Base-by-base conservation (phyloP, 805 yeast genomes). In the Lipomyces mesembrius region DNA sequence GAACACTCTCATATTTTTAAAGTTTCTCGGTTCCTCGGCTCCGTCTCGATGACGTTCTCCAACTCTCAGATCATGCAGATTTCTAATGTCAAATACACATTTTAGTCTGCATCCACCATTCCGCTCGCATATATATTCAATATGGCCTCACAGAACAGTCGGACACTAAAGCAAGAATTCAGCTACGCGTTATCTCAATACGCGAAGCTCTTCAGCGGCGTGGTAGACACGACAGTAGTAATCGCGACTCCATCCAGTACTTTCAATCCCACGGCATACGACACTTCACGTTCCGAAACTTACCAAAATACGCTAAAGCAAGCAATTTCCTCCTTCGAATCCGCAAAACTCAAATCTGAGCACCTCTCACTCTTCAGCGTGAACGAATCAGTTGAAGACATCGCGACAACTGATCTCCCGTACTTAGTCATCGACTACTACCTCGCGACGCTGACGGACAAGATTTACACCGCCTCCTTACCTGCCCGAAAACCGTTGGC, bases 301-400 rank as follows among this genome's bases (percentile, higher is more conserved):
- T 68, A 57, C 37, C 71, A 68, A 55, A 29, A n/a, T 12, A 7
- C 59, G 14, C 53, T 68, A 2, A 39, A 37, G 20, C 54, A 43
- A 17, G 61, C 67, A 6, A 66, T 62, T n/a, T 25, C 46, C 9
- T 27, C 66, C 8, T 67, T 68, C 17, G 57, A 67, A 22, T 20
- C 34, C 3, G 37, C 61, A 9, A 46, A 60, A 32, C 25, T 7
- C 11, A 68, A 68, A 43, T 27, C 56, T 0, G 78, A 81, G 12
- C 77, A 79, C n/a, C 77, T 87, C 20, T 81, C 86, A 2, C 75
- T 92, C 29, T 92, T 90, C 78, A 89, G 94, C 72, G 77, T 79
- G 12, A 91, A 91, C 75, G 97, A 92, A 75, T 74, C 82, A 0
- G 65, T 90, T 1, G 90, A 87, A 0, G 98, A 92, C 72, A 73